Evolutionary conservation across 2,329 filamentous ascomycete species (phyloP).

Genomic region (Exophiala calicioides): DNA sequence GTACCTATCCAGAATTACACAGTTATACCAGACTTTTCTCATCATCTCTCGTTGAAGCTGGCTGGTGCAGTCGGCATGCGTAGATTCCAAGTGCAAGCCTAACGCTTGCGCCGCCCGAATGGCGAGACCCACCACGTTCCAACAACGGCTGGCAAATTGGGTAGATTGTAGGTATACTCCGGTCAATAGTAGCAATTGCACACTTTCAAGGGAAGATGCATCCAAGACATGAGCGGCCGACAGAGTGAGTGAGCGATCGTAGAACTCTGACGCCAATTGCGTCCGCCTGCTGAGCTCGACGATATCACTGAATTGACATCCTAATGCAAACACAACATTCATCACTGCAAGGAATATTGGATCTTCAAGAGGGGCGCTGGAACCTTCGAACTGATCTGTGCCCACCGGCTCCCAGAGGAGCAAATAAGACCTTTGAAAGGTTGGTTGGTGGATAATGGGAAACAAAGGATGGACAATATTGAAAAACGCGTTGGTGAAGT

Average conservation of each 20-base stretch:
- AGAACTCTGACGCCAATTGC: conserved; percentile 45
- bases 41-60: conserved; percentile 31
- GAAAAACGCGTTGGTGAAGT: conserved; percentile 51
- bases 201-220: conserved; percentile 45
- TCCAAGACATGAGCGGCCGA: conserved; percentile 44
- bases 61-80: conserved; percentile 7
- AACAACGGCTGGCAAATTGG: conserved; percentile 50
- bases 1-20: conserved; percentile 38
- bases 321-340: conserved; percentile 51
- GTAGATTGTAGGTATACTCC: conserved; percentile 54
- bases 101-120: conserved; percentile 51
- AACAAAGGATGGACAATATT: conserved; percentile 49
- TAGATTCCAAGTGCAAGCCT: conserved; percentile 41
- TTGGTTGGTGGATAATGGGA: conserved; percentile 45
- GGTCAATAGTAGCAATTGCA: conserved; percentile 52
- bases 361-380: conserved; percentile 44
- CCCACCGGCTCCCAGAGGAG: conserved; percentile 42
- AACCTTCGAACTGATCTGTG: background rate
- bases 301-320: conserved; percentile 48
- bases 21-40: conserved; percentile 38
- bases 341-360: conserved; percentile 45
- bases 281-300: conserved; percentile 43
- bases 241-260: conserved; percentile 46
- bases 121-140: conserved; percentile 52
- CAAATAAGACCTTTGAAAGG: conserved; percentile 43